phyloP scores from a whole-genome alignment of 805 yeast species.

The Candida tammaniensis region DNA sequence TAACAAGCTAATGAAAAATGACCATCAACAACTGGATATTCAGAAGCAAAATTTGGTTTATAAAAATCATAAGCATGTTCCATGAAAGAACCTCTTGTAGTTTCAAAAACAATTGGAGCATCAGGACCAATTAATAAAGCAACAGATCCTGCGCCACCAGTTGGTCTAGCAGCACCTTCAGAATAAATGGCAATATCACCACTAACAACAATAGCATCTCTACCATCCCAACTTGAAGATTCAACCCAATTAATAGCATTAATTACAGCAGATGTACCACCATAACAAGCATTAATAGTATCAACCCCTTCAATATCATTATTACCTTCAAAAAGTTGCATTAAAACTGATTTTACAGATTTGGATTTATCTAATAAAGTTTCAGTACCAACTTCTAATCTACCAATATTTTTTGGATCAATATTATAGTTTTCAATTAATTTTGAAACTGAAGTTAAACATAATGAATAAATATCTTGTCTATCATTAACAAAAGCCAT shows the following conservation, averaged over 20 bases:
- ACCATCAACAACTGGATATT: slow-evolving; percentile 97
- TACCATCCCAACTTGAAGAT: slow-evolving; percentile 95
- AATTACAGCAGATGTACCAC: slow-evolving; percentile 94
- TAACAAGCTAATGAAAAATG: slow-evolving; percentile 93
- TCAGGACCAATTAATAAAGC: slow-evolving; percentile 96
- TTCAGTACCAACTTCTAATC: slow-evolving; percentile 98
- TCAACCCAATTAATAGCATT: slow-evolving; percentile 96
- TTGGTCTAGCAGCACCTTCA: slow-evolving; percentile 97
- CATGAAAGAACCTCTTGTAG: slow-evolving; percentile 88
- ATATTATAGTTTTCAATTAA: slow-evolving; percentile 78
- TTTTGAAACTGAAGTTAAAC: slow-evolving; percentile 81
- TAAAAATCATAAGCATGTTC: slow-evolving; percentile 97
- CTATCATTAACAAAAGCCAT: slow-evolving; percentile 97
- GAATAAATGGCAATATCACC: slow-evolving; percentile 98
- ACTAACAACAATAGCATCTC: slow-evolving; percentile 94
- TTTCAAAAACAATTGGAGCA: slow-evolving; percentile 92
- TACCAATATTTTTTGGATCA: slow-evolving; percentile 79
- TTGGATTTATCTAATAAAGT: slow-evolving; percentile 95
- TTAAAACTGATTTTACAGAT: slow-evolving; percentile 91
- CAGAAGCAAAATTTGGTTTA: slow-evolving; percentile 95
- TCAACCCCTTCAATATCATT: slow-evolving; percentile 93
- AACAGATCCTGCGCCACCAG: slow-evolving; percentile 98
- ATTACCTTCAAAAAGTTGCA: slow-evolving; percentile 90
- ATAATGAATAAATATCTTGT: slow-evolving; percentile 93
- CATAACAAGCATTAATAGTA: slow-evolving; percentile 96